phyloP scores from a whole-genome alignment of 2,329 filamentous ascomycete species.

The Penicillium rolfsii region DNA sequence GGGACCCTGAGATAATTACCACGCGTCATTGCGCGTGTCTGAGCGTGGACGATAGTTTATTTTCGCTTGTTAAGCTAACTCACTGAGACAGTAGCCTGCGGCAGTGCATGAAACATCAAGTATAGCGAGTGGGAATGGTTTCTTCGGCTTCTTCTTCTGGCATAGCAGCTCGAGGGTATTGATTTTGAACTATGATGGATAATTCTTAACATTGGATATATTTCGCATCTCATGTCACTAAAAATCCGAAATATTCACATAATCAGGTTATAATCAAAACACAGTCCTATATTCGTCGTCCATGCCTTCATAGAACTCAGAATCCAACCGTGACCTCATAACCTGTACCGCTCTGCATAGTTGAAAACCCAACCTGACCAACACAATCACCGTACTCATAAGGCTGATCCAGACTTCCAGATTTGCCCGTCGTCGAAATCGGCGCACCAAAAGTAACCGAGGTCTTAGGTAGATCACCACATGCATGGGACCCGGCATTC shows the following conservation, averaged over 20 bases:
- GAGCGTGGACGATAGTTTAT: neutral
- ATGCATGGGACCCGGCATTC: constrained; percentile 24
- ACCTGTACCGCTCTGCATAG: constrained; percentile 13
- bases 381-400: constrained; percentile 38
- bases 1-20: constrained; percentile 6
- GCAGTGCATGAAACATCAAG: neutral
- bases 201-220: neutral
- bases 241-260: neutral
- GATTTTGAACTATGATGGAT: neutral
- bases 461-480: constrained; percentile 25
- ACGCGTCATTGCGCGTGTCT: neutral
- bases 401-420: constrained; percentile 22
- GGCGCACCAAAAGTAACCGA: constrained; percentile 29
- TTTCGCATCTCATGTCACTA: neutral
- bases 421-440: constrained; percentile 15
- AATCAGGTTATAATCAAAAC: neutral
- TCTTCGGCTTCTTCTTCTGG: neutral
- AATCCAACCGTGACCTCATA: constrained; percentile 29
- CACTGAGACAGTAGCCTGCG: neutral
- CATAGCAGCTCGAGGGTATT: neutral
- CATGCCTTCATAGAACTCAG: neutral
- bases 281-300: neutral
- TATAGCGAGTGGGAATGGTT: neutral
- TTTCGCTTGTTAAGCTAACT: neutral
- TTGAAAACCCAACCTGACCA: constrained; percentile 28